Evolutionary conservation across 345 rosid genomes (phyloP).

Genomic region (Cardamine chenopodiifolia): DNA sequence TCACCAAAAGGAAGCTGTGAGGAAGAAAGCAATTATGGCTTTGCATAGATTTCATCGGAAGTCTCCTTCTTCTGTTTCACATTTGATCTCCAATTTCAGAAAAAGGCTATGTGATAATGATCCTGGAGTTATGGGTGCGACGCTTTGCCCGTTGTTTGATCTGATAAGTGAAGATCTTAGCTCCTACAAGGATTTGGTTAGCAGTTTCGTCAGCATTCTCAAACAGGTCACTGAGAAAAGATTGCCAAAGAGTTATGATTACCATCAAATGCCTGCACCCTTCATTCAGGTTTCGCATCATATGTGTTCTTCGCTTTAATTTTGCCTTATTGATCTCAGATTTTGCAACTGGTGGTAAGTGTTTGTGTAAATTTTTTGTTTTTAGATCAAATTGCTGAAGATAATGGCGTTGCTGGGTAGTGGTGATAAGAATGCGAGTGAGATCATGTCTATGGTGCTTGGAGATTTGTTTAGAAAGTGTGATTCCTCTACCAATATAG

Average conservation of each 20-base stretch:
- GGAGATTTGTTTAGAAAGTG: conserved; percentile 91
- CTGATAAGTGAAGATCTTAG: conserved; percentile 68
- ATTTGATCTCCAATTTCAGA: conserved; percentile 84
- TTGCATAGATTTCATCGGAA: conserved; percentile 85
- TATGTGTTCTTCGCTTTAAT: background rate
- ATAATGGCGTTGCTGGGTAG: conserved; percentile 89
- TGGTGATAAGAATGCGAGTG: conserved; percentile 97
- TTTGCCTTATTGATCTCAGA: background rate
- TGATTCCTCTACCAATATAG: conserved; percentile 84
- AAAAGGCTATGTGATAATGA: conserved; percentile 93
- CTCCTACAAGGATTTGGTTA: conserved; percentile 82
- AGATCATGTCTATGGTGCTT: conserved; percentile 86
- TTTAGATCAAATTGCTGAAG: conserved; percentile 90
- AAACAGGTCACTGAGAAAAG: conserved; percentile 92
- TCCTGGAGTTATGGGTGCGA: conserved; percentile 99
- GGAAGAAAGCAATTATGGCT: conserved; percentile 99
- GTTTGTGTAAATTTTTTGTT: background rate
- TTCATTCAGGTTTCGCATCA: conserved; percentile 75
- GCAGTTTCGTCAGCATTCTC: conserved; percentile 91
- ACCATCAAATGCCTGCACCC: conserved; percentile 99
- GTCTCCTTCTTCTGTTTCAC: conserved; percentile 90
- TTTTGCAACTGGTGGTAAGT: conserved; percentile 6
- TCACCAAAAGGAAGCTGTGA: conserved; percentile 86
- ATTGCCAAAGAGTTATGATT: conserved; percentile 90
- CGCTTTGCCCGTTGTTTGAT: conserved; percentile 93